Evolutionary conservation across 192 early-diverging fungal genomes (phyloP), one percentile per base, ranked within the genome.

Genomic region (Entophlyctis helioformis): DNA sequence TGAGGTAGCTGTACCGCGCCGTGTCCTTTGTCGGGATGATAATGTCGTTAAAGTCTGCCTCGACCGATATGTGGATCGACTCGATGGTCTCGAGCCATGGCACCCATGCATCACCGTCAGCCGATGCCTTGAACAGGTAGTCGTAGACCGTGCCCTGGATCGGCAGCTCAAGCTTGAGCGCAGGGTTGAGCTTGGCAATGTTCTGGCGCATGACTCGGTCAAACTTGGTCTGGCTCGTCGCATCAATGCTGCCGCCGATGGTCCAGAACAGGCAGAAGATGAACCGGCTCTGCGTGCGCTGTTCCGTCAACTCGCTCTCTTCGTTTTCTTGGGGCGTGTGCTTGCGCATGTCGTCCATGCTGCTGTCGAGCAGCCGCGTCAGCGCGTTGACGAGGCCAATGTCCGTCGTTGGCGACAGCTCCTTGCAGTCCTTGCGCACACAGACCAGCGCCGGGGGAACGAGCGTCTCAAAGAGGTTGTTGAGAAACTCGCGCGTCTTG

Each of bases 1-100:
- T 69, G 13, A 78, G 41, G 45, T 78, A 78, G 44, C 54, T 72
- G 55, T 78, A 78, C 27, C 75, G 40, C 2, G 72, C 64, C n/a
- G 75, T 78, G 39, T 78, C 75, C 36, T 78, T 78, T 19, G 75
- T 78, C 8, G 72, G 65, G 26, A 78, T 72, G 40, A 78, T 60
- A 42, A 78, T 78, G 36, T 74, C 71, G 42, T 69, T 76, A 51
- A 73, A 78, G 20, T 72, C 66, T 2, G 72, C 66, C 27, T 60
- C 64, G 7, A 41, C 23, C 11, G 72, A 56, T 29, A 78, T 78
- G 3, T 54, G 46, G 4, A 42, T 51, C 12, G 38, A 40, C 35
- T 66, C 50, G 23, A 76, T 72, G 4, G 75, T 78, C 25, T 56
- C 59, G 18, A 71, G 58, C 75, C 75, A 78, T 7, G 57, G 56